These are phyloP conservation scores for Miamiensis avidus DNA, from an alignment of 169 alveolate genomes.

Conservation along the genomic window DNA sequence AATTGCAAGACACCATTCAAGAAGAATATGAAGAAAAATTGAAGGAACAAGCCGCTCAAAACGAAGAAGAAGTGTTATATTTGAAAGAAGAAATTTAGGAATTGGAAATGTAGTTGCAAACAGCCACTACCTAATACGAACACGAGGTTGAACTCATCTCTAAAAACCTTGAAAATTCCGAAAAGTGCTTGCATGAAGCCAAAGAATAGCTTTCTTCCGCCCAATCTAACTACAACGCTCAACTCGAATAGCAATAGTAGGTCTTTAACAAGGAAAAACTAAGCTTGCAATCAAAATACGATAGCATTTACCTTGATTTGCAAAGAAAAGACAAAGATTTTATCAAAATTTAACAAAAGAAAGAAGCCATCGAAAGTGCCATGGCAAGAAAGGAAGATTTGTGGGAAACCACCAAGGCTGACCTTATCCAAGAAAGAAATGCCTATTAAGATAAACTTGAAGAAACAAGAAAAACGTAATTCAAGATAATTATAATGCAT, in stretches of 20 bases:
- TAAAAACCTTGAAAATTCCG: slow-evolving; percentile 61
- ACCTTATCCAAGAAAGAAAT: slow-evolving; percentile 47
- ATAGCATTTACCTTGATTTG: slow-evolving; percentile 33
- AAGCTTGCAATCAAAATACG: slow-evolving; percentile 63
- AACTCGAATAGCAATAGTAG: slow-evolving; percentile 52
- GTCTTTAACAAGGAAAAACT: slow-evolving; percentile 60
- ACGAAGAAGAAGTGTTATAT: slow-evolving; percentile 27
- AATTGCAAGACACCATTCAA: slow-evolving; percentile 17
- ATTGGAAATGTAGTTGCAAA: slow-evolving; percentile 41
- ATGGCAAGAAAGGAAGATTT: slow-evolving; percentile 49
- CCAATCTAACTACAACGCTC: slow-evolving; percentile 42
- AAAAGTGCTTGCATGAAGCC: slow-evolving; percentile 59
- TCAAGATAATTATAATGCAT: no score
- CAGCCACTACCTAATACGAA: slow-evolving; percentile 45
- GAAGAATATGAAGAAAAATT: slow-evolving; percentile 35
- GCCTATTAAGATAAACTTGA: slow-evolving; percentile 48
- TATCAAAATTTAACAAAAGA: slow-evolving; percentile 45
- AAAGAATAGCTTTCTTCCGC: slow-evolving; percentile 55
- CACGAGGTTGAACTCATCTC: slow-evolving; percentile 63
- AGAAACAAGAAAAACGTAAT: slow-evolving; percentile 56
- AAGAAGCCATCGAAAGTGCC: slow-evolving; percentile 56
- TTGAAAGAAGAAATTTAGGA: slow-evolving; percentile 66
- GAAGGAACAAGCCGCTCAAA: slow-evolving; percentile 14
- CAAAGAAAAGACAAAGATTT: slow-evolving; percentile 59
- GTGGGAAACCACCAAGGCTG: slow-evolving; percentile 59